Evolutionary conservation across 257 asterid genomes (phyloP).

Genomic region (Fraxinus americana): DNA sequence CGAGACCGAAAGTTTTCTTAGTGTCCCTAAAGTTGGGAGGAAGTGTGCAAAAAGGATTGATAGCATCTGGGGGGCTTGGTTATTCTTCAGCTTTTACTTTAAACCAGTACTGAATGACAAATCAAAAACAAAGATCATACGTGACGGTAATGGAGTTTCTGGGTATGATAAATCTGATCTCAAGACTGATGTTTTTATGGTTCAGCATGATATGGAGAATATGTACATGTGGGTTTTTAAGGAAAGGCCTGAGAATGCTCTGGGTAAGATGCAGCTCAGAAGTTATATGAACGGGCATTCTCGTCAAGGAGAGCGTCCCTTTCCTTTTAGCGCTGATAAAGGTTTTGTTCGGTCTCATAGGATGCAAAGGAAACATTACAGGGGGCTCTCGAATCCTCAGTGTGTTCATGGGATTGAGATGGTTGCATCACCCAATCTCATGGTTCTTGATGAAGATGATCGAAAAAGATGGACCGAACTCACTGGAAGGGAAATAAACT

Average conservation of each 20-base stretch:
- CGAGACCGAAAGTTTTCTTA: constrained; percentile 59
- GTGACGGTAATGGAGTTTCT: constrained; percentile 79
- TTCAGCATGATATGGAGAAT: constrained; percentile 97
- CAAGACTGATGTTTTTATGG: constrained; percentile 85
- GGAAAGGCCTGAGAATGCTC: constrained; percentile 83
- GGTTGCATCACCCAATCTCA: constrained; percentile 65
- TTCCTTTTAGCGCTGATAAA: constrained; percentile 80
- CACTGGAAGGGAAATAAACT: constrained; percentile 73
- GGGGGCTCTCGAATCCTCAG: constrained; percentile 95
- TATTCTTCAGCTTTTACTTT: constrained; percentile 91
- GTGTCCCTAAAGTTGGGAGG: constrained; percentile 61
- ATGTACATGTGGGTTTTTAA: constrained; percentile 99
- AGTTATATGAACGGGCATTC: constrained; percentile 97
- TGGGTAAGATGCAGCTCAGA: constrained; percentile 96
- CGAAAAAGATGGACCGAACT: constrained; percentile 82
- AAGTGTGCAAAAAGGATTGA: constrained; percentile 79
- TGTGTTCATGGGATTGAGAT: constrained; percentile 92
- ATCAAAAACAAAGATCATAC: constrained; percentile 67
- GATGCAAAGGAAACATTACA: constrained; percentile 91
- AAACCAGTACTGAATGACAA: constrained; percentile 81
- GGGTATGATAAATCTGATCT: constrained; percentile 86
- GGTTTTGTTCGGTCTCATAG: constrained; percentile 93
- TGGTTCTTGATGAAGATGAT: constrained; percentile 66
- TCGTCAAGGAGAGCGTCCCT: constrained; percentile 89
- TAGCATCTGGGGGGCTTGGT: constrained; percentile 99